Base-by-base conservation (phyloP, 2,329 filamentous ascomycete species). In the Penicillium thymicola region DNA sequence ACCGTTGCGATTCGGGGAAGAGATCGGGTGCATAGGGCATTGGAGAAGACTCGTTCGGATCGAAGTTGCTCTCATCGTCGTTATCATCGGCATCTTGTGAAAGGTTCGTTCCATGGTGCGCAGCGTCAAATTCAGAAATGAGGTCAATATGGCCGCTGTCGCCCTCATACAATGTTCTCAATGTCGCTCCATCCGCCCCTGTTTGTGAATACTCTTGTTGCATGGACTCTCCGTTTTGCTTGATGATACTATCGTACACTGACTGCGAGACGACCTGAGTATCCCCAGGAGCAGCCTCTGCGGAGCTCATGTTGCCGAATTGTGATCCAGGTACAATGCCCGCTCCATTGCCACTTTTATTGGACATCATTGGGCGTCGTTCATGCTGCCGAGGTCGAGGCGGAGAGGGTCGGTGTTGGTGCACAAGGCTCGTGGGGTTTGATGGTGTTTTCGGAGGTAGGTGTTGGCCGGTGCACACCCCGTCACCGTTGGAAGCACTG, bases 31-130 rank as follows among this genome's bases (percentile, higher is more conserved):
- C 70, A 43, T 67, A 72, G 8, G 66, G 66, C 51, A 71, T 65
- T 10, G 75, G 75, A 36, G 75, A 76, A 2, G 75, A 77, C 11
- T 72, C 66, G 23, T 64, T 68, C 13, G 64, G 59, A 21, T 69
- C 72, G 40, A 67, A 69, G 34, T 64, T 70, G 53, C 62, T 67
- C 54, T 67, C 69, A 21, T 75, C 71, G 43, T 75, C 71, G 54
- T 69, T 68, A n/a, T 76, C 73, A 48, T 75, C 70, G 55, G 68
- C 28, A 76, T 90, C 53, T 82, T 90, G 59, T 82, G 61, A 64
- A 40, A 66, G 61, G 16, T 59, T 61, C 30, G 51, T 46, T 40
- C 60, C 61, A 8, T 60, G 58, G 41, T 62, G 67, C 23, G 63
- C 59, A 28, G 65, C 64, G 14, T 72, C 71, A 40, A 78, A 71